Percentiles rank a stretch among this genome's conserved stretches.
Conservation (phyloP, 2,329 filamentous ascomycete species). For the Dactylellina haptotyla region DNA sequence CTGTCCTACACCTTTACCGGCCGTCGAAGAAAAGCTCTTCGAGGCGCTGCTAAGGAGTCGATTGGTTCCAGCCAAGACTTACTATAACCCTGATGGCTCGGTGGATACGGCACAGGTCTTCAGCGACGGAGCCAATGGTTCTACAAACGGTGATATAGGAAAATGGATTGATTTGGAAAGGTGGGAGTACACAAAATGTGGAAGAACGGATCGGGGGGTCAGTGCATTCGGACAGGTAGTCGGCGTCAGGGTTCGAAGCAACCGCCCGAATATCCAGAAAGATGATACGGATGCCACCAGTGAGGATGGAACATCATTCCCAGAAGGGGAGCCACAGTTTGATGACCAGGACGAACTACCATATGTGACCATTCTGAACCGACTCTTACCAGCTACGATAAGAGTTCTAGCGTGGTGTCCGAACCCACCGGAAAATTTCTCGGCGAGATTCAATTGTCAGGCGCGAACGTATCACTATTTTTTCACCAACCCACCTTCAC, state of each 20-base stretch:
- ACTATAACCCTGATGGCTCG: conserved; percentile 49
- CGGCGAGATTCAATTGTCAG: conserved; percentile 89
- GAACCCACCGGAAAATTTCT: conserved; percentile 79
- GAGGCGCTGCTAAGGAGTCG: conserved; percentile 84
- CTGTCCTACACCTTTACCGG: conserved; percentile 75
- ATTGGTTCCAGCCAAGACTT: conserved; percentile 73
- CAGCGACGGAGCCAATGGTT: conserved; percentile 60
- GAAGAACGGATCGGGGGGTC: conserved; percentile 89
- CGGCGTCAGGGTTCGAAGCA: conserved; percentile 82
- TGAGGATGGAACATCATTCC: conserved; percentile 9
- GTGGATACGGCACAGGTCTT: conserved; percentile 62
- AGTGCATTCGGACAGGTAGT: conserved; percentile 98
- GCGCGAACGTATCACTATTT: conserved; percentile 95
- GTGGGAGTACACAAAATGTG: conserved; percentile 93
- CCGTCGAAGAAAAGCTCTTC: conserved; percentile 93
- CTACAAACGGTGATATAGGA: conserved; percentile 41
- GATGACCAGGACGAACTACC: conserved; percentile 82
- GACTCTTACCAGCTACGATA: conserved; percentile 87
- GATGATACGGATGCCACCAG: conserved; percentile 56
- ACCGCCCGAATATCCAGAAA: conserved; percentile 68
- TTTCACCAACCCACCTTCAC: conserved; percentile 80
- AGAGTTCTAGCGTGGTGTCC: conserved; percentile 93
- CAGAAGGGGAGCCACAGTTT: conserved; percentile 62
- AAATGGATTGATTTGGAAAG: conserved; percentile 76
- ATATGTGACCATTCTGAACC: conserved; percentile 85